Conservation (phyloP, 139 green algal species). For the Eudorina sp. region DNA sequence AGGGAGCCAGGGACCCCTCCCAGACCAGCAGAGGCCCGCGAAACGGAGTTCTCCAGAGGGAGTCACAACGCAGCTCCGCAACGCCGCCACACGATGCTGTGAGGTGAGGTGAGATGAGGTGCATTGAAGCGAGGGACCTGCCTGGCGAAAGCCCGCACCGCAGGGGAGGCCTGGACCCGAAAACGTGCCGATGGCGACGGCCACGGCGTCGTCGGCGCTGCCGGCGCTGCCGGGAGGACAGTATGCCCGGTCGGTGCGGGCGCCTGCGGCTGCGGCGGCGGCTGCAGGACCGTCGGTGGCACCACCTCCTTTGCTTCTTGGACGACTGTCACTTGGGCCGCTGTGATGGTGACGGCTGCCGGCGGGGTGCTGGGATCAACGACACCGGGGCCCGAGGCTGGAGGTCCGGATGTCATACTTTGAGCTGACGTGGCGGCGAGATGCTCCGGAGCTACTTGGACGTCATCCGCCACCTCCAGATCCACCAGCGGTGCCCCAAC, state of each 20-base stretch:
- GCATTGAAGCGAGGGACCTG: no score
- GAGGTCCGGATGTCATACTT: not conserved
- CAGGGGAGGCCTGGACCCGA: constrained; percentile 75
- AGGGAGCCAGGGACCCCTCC: no score
- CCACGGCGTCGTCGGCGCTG: no score
- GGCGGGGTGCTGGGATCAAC: not conserved
- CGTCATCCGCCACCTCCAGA: constrained; percentile 60
- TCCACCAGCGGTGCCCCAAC: constrained; percentile 85
- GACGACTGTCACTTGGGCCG: not conserved
- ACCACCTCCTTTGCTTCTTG: not conserved
- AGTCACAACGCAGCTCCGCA: no score
- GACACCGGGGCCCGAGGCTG: not conserved
- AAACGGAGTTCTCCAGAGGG: no score
- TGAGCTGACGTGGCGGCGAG: no score
- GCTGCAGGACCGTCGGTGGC: not conserved
- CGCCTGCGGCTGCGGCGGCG: not conserved
- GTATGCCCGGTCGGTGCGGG: not conserved
- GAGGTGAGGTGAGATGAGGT: no score
- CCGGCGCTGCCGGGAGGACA: no score
- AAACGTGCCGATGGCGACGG: no score
- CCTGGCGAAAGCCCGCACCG: constrained; percentile 80
- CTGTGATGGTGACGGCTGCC: not conserved
- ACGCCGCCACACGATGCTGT: no score
- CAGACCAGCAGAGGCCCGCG: no score
- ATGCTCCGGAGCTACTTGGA: constrained; percentile 24